phyloP scores from a whole-genome alignment of 1,139 yeast genomes.

The Sugiyamaella grinbergsii region DNA sequence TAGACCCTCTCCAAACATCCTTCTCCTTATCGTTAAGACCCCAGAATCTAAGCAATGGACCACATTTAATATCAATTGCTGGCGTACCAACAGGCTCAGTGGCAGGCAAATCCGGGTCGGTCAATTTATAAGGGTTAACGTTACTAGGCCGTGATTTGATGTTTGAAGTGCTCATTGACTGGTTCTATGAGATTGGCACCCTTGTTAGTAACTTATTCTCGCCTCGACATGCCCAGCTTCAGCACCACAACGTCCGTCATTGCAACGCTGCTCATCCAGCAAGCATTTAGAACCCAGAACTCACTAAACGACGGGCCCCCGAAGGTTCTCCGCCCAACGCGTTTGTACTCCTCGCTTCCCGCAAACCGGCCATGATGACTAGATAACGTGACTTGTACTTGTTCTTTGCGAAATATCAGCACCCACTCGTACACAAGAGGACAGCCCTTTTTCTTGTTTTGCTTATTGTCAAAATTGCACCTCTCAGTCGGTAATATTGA shows the following conservation, averaged over 20 bases:
- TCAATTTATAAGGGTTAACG: constrained; percentile 2
- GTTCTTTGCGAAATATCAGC: no score
- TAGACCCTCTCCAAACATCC: constrained; percentile 61
- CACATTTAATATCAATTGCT: constrained; percentile 60
- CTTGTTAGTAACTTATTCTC: no score
- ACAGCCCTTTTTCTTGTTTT: no score
- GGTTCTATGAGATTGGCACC: constrained; percentile 1
- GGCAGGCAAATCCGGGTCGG: constrained; percentile 19
- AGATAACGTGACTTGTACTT: no score
- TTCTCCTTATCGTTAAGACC: constrained; percentile 58
- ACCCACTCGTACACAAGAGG: no score
- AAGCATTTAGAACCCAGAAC: background rate
- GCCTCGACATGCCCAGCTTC: no score
- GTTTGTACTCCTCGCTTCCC: constrained; percentile 7
- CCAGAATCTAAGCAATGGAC: constrained; percentile 71
- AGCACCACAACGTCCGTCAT: no score
- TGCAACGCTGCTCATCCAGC: no score
- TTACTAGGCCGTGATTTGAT: background rate
- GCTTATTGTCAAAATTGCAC: no score
- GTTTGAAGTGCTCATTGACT: constrained; percentile 8
- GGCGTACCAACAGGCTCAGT: constrained; percentile 36
- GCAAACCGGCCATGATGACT: background rate
- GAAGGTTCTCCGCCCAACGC: background rate
- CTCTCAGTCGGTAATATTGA: background rate
- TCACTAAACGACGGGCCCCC: constrained; percentile 6